phyloP scores from a whole-genome alignment of 495 filamentous ascomycete genomes.

The Podospora australis region DNA sequence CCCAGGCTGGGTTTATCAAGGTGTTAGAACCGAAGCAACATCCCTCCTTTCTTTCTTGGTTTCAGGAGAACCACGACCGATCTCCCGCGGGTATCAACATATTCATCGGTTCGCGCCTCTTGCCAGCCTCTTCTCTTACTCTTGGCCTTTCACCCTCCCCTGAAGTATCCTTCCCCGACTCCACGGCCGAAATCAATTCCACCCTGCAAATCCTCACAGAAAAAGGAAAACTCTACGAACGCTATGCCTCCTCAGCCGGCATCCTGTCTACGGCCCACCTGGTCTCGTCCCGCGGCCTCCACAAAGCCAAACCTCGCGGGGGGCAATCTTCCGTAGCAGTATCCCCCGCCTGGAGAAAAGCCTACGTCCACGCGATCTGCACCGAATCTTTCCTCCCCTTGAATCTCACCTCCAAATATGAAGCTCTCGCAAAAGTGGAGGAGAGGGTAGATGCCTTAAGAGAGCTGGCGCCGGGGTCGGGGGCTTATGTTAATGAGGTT shows the following conservation, averaged over 20 bases:
- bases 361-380: constrained; percentile 37
- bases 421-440: constrained; percentile 36
- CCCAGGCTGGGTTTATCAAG: no score
- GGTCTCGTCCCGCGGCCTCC: constrained; percentile 31
- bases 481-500: constrained; percentile 40
- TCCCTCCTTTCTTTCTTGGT: constrained; percentile 44
- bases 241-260: constrained; percentile 6
- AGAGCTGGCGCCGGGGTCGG: constrained; percentile 30
- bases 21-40: constrained; percentile 33
- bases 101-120: constrained; percentile 35
- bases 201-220: no score
- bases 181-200: not conserved
- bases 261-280: constrained; percentile 16
- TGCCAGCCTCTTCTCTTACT: constrained; percentile 29
- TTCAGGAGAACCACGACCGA: constrained; percentile 29
- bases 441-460: constrained; percentile 35
- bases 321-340: constrained; percentile 33
- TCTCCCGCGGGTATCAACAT: constrained; percentile 31
- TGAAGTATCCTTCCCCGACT: constrained; percentile 5
- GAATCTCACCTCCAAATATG: constrained; percentile 27
- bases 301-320: constrained; percentile 24
- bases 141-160: constrained; percentile 17
- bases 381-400: constrained; percentile 25
- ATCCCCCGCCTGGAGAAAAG: constrained; percentile 53
- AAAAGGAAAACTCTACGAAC: no score